Base-by-base conservation (phyloP, 2,329 filamentous ascomycete species). In the Alternaria conjuncta region DNA sequence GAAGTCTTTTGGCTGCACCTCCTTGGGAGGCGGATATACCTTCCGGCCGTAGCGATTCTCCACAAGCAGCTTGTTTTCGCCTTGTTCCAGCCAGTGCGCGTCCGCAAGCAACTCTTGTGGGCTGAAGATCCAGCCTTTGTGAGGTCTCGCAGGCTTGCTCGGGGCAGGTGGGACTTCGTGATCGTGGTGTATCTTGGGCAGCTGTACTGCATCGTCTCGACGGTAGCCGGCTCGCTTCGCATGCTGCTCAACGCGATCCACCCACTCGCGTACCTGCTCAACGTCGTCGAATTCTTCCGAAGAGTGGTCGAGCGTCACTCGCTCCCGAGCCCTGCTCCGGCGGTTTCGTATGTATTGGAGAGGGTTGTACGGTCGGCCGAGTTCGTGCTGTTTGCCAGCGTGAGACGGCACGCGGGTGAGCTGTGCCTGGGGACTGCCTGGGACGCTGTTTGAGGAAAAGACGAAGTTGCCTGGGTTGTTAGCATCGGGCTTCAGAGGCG, bases 271-370 rank as follows among this genome's bases (percentile, higher is more conserved):
- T 8, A 97, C 92, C 49, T 84, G 87, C 4, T 87, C 84, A 1
- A 92, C 83, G 77, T 97, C 90, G 43, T 88, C 85, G 83, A 96
- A 98, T 1, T 92, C 92, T 69, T 92, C 90, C 1, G 86, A 84
- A 65, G 93, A 89, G 15, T 92, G 89, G 72, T 96, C 88, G 32
- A 97, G 90, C 0, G 86, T 81, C 68, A 87, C 90, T 44, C 92
- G 88, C 80, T 96, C 92, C 15, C 94, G 87, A 25, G 91, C 90
- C 66, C 96, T 87, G 12, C 96, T 87, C 76, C 94, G 95, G 51
- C 95, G 88, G 75, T 99, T 98, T 20, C 96, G 90, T 59, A 98
- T 92, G 71, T 93, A 93, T 79, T 98, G 96, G 23, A 99, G 82
- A 5, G 95, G 96, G 76, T 99, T 97, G 77, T 98, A 98, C 3